Conservation (phyloP, 2,329 filamentous ascomycete species). For the Fusarium illudens region DNA sequence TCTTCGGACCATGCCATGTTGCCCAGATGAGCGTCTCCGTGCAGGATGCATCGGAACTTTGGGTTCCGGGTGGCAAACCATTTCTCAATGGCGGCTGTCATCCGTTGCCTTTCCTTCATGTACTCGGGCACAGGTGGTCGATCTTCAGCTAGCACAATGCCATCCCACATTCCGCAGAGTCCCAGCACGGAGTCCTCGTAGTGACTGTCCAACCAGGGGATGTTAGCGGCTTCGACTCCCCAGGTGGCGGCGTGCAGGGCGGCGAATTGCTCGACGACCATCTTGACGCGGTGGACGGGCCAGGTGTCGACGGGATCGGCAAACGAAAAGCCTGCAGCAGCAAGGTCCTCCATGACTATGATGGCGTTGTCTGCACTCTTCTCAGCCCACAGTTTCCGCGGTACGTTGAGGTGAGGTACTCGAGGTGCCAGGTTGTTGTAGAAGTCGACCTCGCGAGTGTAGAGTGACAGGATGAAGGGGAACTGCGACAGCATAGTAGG, state of each 20-base stretch:
- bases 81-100: not conserved
- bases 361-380: constrained; percentile 13
- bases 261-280: constrained; percentile 14
- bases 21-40: not conserved
- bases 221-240: constrained; percentile 1
- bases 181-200: constrained; percentile 11
- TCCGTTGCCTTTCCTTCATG: not conserved
- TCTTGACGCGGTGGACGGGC: constrained; percentile 15
- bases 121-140: not conserved
- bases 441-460: constrained; percentile 17
- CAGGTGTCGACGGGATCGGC: constrained; percentile 16
- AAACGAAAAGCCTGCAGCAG: constrained; percentile 4
- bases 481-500: constrained; percentile 7
- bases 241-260: constrained; percentile 17
- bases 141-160: not conserved
- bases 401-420: constrained; percentile 19
- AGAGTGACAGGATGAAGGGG: constrained; percentile 16
- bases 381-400: constrained; percentile 13
- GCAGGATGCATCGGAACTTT: not conserved
- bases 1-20: not conserved
- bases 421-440: constrained; percentile 12
- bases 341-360: constrained; percentile 16
- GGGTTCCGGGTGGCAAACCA: not conserved
- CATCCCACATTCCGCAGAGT: not conserved
- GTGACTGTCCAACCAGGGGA: constrained; percentile 12